Evolutionary conservation across 768 basidiomycete genomes (phyloP), one percentile per base, ranked within the genome.

Genomic region (Piloderma croceum): DNA sequence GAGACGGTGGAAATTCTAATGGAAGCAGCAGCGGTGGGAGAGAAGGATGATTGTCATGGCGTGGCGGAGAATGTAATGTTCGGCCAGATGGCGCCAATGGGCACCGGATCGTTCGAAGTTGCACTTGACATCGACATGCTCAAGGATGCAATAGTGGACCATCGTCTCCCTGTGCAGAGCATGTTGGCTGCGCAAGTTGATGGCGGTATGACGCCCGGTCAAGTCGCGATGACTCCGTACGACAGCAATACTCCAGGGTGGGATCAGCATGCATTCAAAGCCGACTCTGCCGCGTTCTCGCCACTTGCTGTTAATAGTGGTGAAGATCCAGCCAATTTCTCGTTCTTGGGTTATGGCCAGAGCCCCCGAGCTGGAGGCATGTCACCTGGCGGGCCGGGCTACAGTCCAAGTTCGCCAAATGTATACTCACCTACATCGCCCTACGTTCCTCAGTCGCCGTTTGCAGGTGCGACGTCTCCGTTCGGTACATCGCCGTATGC

Each of bases 61-160:
- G 81, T 99, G 23, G 96, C 96, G n/a, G 94, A 98, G 71, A 98
- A 97, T 54, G 91, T 99, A 31, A 81, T 99, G 75, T 90, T 99
- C 52, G 96, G 96, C 13, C 96, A 98, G 66, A 87, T 98, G 79
- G 93, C 94, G n/a, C 93, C 93, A 1, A 97, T 99, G 92, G 96
- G 96, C 38, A 97, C 96, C 0, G 96, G 96, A 11, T 77, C 90
- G 6, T 97, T 94, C 56, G 94, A 98, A 36, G 88, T 99, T 36
- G 84, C 90, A 0, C 75, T 99, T 36, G 96, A 99, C 61, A 89
- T 97, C 54, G 88, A 93, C 50, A 94, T 98, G 91, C 71, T 99
- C 53, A 96, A 96, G 71, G 94, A 98, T 44, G 93, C 96, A 29
- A 91, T 97, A 40, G 87, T 97, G 36, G 96, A 99, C 60, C 91